Evolutionary conservation across 768 basidiomycete species (phyloP), one percentile per base, ranked within the genome.

Genomic region (Collybiopsis luxurians): DNA sequence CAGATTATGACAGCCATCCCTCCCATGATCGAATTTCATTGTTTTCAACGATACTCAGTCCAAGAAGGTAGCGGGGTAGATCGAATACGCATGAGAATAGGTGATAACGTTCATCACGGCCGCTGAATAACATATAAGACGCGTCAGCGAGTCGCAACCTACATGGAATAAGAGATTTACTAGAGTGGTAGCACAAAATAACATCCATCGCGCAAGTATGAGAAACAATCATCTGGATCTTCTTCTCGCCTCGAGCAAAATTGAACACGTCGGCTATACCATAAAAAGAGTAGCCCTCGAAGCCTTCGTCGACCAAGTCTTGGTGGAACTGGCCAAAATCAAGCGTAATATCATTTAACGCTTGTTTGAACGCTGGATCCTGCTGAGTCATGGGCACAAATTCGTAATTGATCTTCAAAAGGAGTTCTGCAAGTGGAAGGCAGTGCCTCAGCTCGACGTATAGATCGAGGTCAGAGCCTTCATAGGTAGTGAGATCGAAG

Each of bases 391-490:
- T 47, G 0, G 73, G 68, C 2, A 1, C 26, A 50, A 64, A 77
- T 0, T 19, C 9, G 53, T 78, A 79, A 0, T 73, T 73, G 4
- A 68, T 62, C 9, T 58, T 40, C 0, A 66, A 34, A 0, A 82
- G 62, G 67, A 74, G 79, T 12, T 45, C 43, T 0, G 69, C 72
- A 2, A 83, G 64, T 19, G 69, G 66, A 12, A 53, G 39, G 31
- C 68, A 63, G 31, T 66, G 60, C 0, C 65, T 62, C 2, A 71
- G 69, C 6, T 75, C 68, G 17, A 72, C 68, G 61, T 83, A 84
- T 4, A 84, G 38, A 53, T 84, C 83, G 7, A 85, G 73, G 58
- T 84, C 82, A 0, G 81, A 72, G 4, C 70, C 71, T 2, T 72
- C 67, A 59, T 81, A 83, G 36, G 66, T 65, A 0, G 68, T 60